phyloP scores from a whole-genome alignment of 768 basidiomycete genomes.

The Scleroderma bovista region DNA sequence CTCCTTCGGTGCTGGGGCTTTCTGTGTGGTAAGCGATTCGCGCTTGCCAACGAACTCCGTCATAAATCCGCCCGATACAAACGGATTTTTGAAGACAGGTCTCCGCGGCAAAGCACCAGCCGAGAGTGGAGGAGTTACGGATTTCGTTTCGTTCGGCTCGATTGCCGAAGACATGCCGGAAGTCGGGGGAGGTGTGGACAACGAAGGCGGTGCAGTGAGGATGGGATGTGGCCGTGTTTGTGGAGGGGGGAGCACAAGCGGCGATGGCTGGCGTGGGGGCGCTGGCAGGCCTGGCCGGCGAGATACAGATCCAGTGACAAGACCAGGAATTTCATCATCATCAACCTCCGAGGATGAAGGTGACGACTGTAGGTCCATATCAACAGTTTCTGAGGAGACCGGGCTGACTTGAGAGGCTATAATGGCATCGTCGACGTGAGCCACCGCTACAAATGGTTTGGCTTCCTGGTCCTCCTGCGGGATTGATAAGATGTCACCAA shows the following conservation, averaged over 20 bases:
- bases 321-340: conserved; percentile 27
- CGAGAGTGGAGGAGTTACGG: conserved; percentile 2
- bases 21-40: conserved; percentile 16
- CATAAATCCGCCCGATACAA: conserved; percentile 47
- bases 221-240: background rate
- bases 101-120: conserved; percentile 3
- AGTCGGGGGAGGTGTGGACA: conserved; percentile 8
- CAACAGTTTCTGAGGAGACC: conserved; percentile 29
- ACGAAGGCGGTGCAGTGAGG: conserved; percentile 9
- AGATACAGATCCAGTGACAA: conserved; percentile 27
- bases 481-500: conserved; percentile 8
- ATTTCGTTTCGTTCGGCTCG: conserved; percentile 2
- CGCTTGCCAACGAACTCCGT: conserved; percentile 37
- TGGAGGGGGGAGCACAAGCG: conserved; percentile 18
- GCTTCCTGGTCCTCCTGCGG: conserved; percentile 15
- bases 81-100: conserved; percentile 35
- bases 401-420: conserved; percentile 25
- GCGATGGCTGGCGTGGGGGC: conserved; percentile 16
- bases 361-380: conserved; percentile 31
- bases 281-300: conserved; percentile 11
- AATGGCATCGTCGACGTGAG: conserved; percentile 22
- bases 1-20: conserved; percentile 7
- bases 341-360: conserved; percentile 23
- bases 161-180: conserved; percentile 5
- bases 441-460: conserved; percentile 12